phyloP scores from a whole-genome alignment of 2,329 filamentous ascomycete genomes.

The Beauveria asiatica region DNA sequence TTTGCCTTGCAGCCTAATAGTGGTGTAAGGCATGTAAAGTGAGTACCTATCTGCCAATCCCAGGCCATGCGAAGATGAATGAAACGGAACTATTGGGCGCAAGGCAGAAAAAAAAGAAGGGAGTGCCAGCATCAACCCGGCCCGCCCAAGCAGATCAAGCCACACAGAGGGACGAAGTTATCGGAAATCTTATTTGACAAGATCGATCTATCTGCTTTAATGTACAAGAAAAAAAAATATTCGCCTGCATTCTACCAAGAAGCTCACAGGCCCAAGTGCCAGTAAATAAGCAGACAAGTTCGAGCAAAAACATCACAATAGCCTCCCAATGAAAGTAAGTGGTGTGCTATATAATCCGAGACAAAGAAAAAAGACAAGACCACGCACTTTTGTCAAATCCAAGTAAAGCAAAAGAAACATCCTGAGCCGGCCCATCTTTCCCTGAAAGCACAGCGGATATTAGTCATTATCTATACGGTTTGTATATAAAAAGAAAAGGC shows the following conservation, averaged over 20 bases:
- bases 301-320: not conserved
- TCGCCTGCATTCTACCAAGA: not conserved
- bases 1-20: not conserved
- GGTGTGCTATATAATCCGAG: not conserved
- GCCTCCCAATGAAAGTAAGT: not conserved
- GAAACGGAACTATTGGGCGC: not conserved
- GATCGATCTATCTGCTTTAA: not conserved
- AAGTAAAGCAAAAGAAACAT: not conserved
- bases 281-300: no score
- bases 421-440: not conserved
- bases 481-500: not conserved
- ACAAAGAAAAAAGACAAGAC: not conserved
- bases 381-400: not conserved
- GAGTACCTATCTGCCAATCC: no score
- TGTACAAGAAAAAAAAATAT: not conserved
- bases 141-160: no score
- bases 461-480: constrained; percentile 9
- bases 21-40: not conserved
- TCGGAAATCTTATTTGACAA: no score
- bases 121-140: no score
- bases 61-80: not conserved
- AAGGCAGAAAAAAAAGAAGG: no score
- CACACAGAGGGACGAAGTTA: no score
- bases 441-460: constrained; percentile 1
- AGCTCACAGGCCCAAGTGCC: not conserved